These are phyloP conservation scores for Pichia sp. DNA, from an alignment of 1,139 yeast species.

Conservation along the genomic window DNA sequence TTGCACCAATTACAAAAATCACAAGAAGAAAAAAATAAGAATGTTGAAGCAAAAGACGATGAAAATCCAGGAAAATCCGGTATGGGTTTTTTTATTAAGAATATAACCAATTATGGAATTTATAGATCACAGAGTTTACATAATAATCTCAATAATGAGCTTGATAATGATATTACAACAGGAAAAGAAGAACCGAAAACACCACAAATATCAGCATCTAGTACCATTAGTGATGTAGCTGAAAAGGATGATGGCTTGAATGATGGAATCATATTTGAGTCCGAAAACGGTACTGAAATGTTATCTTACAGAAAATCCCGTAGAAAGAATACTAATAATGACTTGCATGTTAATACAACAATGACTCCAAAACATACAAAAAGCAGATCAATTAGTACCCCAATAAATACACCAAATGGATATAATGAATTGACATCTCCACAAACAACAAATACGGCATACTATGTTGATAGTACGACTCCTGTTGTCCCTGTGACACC, in stretches of 20 bases:
- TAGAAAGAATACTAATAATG: conserved; percentile 8
- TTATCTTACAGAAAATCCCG: conserved; percentile 42
- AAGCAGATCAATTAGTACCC: conserved; percentile 17
- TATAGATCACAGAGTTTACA: neutral
- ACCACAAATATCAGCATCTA: neutral
- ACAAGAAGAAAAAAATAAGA: neutral
- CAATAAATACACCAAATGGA: neutral
- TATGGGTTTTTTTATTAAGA: neutral
- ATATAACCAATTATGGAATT: neutral
- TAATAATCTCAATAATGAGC: neutral
- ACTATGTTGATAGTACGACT: conserved; percentile 16
- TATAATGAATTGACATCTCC: conserved; percentile 17
- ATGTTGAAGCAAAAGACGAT: neutral
- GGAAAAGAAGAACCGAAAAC: no score
- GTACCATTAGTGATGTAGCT: neutral
- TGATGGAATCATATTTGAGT: conserved; percentile 13
- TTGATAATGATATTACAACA: neutral
- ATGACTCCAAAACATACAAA: neutral
- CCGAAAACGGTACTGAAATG: conserved; percentile 32
- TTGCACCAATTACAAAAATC: neutral
- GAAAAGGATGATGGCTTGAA: neutral
- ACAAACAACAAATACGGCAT: conserved; percentile 15
- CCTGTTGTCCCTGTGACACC: conserved; percentile 18
- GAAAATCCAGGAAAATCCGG: neutral
- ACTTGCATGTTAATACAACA: neutral